Base-by-base conservation (phyloP, 371 early-diverging fungal genomes). In the Mycotypha africana region DNA sequence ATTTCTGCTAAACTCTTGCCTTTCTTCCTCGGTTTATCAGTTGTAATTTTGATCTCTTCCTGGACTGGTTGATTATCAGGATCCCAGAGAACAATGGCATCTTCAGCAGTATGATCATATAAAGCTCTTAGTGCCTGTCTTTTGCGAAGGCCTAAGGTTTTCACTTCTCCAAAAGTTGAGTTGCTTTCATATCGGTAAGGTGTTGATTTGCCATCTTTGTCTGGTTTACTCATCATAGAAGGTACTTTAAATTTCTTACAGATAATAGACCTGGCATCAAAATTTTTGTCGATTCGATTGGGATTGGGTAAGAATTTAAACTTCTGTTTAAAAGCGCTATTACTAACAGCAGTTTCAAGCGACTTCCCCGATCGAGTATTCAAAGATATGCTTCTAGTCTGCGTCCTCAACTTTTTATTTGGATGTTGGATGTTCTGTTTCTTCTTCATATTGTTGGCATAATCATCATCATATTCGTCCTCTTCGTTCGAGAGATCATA, bases 101-200 rank as follows among this genome's bases (percentile, higher is more conserved):
- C 91, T 37, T 85, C 86, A 9, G 82, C 85, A 10, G 86, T 85
- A 14, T 92, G 92, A 44, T 92, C 94, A 48, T 94, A 88, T 14
- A 91, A 71, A 2, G 91, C 84, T 20, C 88, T 23, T 34, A 45
- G 20, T 22, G 45, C 28, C 23, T 44, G 44, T 24, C 58, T 32
- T 37, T 45, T 42, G 17, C 53, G 52, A 32, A 58, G 47, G 10
- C 58, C 58, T 15, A 58, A 23, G 20, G 58, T 52, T 32, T 52
- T 52, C 48, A 41, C 33, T 30, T 44, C 36, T 15, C 49, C 52
- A 49, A 48, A 42, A 14, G 12, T 26, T 4, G 11, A n/a, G 11
- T 36, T 22, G 8, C 31, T 20, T 19, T 26, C 20, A 5, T 20
- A 7, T n/a, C 21, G 15, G 1, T 22, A 23, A 47, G 12, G 31